phyloP scores from a whole-genome alignment of 2,329 filamentous ascomycete species.

The Aspergillus latus region DNA sequence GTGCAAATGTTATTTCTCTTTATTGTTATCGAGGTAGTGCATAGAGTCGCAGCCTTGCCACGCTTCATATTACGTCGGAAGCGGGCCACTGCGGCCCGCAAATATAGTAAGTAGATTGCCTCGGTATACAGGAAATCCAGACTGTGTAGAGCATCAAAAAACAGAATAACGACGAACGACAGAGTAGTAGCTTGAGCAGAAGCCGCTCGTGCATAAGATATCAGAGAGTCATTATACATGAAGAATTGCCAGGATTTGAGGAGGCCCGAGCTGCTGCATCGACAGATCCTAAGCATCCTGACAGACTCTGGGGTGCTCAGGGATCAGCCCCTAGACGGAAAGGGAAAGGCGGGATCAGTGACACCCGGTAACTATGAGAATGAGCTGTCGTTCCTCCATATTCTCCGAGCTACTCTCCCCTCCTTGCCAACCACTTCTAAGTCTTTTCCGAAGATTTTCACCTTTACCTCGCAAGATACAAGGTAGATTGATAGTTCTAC shows the following conservation, averaged over 20 bases:
- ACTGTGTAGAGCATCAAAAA: background rate
- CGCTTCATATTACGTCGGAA: background rate
- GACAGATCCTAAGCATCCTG: background rate
- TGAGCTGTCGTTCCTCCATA: background rate
- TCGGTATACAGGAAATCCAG: background rate
- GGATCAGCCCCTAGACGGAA: conserved; percentile 9
- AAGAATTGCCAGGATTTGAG: background rate
- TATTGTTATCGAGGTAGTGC: background rate
- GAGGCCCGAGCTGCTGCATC: background rate
- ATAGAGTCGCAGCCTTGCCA: background rate
- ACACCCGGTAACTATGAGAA: conserved; percentile 12
- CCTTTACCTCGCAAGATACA: background rate
- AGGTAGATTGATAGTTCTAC: background rate
- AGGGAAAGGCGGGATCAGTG: conserved; percentile 7
- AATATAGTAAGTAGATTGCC: background rate
- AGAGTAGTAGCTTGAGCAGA: background rate
- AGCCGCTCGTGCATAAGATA: background rate
- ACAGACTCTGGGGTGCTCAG: background rate
- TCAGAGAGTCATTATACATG: background rate
- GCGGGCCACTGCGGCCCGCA: conserved; percentile 9
- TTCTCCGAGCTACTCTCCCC: background rate
- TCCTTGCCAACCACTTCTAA: background rate
- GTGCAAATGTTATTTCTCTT: no score
- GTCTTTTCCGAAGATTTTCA: background rate
- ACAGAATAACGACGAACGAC: background rate